These are phyloP conservation scores for Penicillium arizonense DNA, from an alignment of 495 filamentous ascomycete genomes.

Conservation along the genomic window DNA sequence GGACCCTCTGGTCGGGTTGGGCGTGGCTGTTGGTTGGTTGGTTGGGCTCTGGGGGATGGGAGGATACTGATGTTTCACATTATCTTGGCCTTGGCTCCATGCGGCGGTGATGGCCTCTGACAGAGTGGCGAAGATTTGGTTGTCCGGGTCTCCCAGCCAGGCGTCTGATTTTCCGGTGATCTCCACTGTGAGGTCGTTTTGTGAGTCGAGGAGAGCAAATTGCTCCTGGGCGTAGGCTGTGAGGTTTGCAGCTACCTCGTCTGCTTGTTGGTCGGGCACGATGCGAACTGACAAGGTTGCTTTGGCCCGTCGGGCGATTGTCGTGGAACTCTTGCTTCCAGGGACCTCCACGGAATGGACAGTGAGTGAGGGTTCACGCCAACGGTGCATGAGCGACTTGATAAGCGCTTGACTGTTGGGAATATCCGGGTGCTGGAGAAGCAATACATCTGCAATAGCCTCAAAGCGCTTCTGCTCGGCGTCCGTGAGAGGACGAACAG, in stretches of 20 bases:
- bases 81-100: slow-evolving; percentile 53
- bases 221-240: slow-evolving; percentile 65
- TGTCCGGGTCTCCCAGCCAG: slow-evolving; percentile 91
- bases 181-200: slow-evolving; percentile 76
- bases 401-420: slow-evolving; percentile 67
- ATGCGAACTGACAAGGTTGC: slow-evolving; percentile 87
- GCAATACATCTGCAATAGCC: slow-evolving; percentile 74
- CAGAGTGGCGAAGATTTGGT: slow-evolving; percentile 85
- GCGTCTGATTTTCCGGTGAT: slow-evolving; percentile 93
- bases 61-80: slow-evolving; percentile 33
- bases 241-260: slow-evolving; percentile 65
- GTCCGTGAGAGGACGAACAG: slow-evolving; percentile 69
- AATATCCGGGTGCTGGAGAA: slow-evolving; percentile 66
- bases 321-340: slow-evolving; percentile 60
- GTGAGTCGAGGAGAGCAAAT: slow-evolving; percentile 69
- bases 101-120: slow-evolving; percentile 82
- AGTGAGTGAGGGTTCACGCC: slow-evolving; percentile 94
- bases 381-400: slow-evolving; percentile 81
- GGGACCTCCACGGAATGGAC: slow-evolving; percentile 87
- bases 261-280: slow-evolving; percentile 86
- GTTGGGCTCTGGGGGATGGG: slow-evolving; percentile 13
- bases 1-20: slow-evolving; percentile 11
- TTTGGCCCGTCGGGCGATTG: slow-evolving; percentile 83
- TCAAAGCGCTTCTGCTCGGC: slow-evolving; percentile 80
- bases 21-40: slow-evolving; percentile 13